Conservation (phyloP, 1,139 yeast species). For the Suhomyces kunorum region DNA sequence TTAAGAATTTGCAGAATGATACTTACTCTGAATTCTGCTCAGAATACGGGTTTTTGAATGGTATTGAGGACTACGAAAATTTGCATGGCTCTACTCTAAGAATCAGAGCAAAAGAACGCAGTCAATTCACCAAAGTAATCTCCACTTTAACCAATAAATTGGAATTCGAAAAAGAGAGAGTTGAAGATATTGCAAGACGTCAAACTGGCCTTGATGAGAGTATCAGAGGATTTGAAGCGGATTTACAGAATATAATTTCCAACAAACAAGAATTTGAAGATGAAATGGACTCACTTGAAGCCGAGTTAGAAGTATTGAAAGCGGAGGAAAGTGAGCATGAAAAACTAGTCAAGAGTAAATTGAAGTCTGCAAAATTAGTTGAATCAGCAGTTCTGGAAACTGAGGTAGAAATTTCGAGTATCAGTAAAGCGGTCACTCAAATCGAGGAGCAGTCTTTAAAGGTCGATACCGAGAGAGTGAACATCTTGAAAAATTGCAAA, state of each 20-base stretch:
- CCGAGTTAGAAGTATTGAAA: conserved; percentile 48
- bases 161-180: conserved; percentile 61
- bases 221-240: conserved; percentile 33
- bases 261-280: conserved; percentile 36
- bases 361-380: conserved; percentile 27
- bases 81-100: conserved; percentile 64
- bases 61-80: conserved; percentile 66
- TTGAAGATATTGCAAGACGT: conserved; percentile 51
- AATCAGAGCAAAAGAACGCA: conserved; percentile 61
- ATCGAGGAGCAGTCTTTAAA: conserved; percentile 59
- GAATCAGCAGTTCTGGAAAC: conserved; percentile 39
- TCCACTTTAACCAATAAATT: conserved; percentile 63
- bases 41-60: conserved; percentile 50
- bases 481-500: conserved; percentile 70
- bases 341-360: conserved; percentile 27
- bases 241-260: conserved; percentile 30
- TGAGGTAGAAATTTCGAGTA: conserved; percentile 29
- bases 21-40: conserved; percentile 58
- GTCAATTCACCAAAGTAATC: conserved; percentile 61
- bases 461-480: conserved; percentile 57
- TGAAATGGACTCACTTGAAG: conserved; percentile 48
- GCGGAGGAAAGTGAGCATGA: conserved; percentile 39
- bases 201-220: conserved; percentile 23
- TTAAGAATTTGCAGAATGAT: conserved; percentile 40
- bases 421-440: conserved; percentile 36